Evolutionary conservation across 768 basidiomycete species (phyloP), one percentile per base, ranked within the genome.

Genomic region (Porphyrellus cyaneotinctus): DNA sequence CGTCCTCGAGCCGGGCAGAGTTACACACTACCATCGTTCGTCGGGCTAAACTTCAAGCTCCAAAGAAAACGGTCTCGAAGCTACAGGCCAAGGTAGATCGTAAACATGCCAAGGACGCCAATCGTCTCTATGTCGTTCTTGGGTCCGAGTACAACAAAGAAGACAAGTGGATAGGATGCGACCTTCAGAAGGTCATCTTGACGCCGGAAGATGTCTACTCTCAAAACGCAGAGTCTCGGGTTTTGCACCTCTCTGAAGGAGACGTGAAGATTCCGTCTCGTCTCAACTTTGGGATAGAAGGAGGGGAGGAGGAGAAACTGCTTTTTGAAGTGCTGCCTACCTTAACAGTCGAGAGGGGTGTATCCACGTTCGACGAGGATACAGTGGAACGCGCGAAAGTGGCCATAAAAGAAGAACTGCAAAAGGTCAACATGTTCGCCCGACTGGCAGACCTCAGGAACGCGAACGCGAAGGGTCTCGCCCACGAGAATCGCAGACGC

Each of bases 391-490:
- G 60, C 20, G 52, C 58, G 49, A 58, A 61, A 15, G 58, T 60
- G 45, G 69, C 65, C 23, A 64, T 67, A 52, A 58, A 63, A 41
- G 63, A 60, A 36, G 77, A 82, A 59, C 43, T 74, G 28, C 53
- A 54, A 51, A 85, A 84, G 62, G 75, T 78, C 6, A 78, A 73
- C 54, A 64, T 70, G 61, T 77, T 97, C 51, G 84, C 87, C 38
- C 78, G 79, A 58, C 70, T 92, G 28, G 71, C 93, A 20, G 93
- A 97, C 72, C 70, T 98, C 61, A 75, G 86, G 57, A 97, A 98
- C 64, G 88, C 95, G 17, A 90, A 88, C 59, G 88, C 91, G 26
- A 75, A 72, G 28, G 92, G 91, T n/a, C 84, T 97, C 56, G 82
- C 89, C 46, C 90, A 79, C 62, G 91, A 93, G 71, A 97, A 97